Evolutionary conservation across 2,329 filamentous ascomycete species (phyloP).

Genomic region (Xylariales sp.): DNA sequence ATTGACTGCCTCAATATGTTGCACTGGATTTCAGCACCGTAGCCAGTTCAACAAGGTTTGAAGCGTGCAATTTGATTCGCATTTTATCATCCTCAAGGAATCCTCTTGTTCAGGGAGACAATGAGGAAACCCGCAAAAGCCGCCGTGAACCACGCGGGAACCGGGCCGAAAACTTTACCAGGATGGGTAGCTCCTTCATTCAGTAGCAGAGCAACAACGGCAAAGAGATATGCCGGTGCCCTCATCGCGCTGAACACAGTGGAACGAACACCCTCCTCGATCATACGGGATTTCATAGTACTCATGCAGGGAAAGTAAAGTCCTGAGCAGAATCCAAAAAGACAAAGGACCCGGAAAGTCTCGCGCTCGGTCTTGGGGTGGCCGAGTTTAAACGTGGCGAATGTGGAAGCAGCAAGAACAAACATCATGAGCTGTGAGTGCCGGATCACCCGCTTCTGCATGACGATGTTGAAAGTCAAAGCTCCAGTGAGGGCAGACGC

Average conservation of each 20-base stretch:
- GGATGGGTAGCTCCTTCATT: constrained; percentile 30
- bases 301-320: constrained; percentile 54
- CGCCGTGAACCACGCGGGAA: constrained; percentile 20
- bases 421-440: constrained; percentile 29
- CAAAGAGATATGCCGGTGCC: constrained; percentile 40
- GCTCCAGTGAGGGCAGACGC: constrained; percentile 22
- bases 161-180: constrained; percentile 18
- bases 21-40: not conserved
- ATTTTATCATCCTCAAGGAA: too few species aligned
- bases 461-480: constrained; percentile 23
- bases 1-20: not conserved
- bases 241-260: constrained; percentile 54
- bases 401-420: constrained; percentile 26
- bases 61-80: constrained; percentile 3
- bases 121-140: constrained; percentile 19
- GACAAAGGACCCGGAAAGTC: constrained; percentile 52
- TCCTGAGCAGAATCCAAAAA: constrained; percentile 54
- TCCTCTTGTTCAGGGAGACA: constrained; percentile 17
- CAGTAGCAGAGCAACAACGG: constrained; percentile 38
- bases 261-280: constrained; percentile 47
- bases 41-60: not conserved
- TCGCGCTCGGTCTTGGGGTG: constrained; percentile 33
- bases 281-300: constrained; percentile 38
- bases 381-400: constrained; percentile 35
- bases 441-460: constrained; percentile 24